Evolutionary conservation across 495 filamentous ascomycete genomes (phyloP).

Genomic region (Thozetella sp.): DNA sequence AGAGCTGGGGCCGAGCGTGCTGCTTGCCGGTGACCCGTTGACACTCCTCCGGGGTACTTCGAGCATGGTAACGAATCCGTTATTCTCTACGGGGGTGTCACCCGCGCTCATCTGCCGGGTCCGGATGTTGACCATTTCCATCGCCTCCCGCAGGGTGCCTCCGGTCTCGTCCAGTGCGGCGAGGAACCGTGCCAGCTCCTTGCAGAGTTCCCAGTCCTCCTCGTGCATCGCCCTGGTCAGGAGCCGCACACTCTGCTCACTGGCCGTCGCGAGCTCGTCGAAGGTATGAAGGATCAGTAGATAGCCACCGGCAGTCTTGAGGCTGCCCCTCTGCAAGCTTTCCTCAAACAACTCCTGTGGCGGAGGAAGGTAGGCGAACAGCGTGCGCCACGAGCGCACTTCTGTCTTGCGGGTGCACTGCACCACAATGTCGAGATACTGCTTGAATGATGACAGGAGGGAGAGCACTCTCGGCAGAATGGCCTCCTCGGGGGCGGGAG

Average conservation of each 20-base stretch:
- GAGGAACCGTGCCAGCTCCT: conserved; percentile 89
- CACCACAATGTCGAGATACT: conserved; percentile 93
- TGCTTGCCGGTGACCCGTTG: conserved; percentile 20
- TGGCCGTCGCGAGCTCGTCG: conserved; percentile 77
- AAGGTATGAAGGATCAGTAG: conserved; percentile 94
- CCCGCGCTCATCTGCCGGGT: conserved; percentile 36
- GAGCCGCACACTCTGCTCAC: conserved; percentile 80
- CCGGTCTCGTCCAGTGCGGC: conserved; percentile 89
- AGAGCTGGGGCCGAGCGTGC: conserved; percentile 5
- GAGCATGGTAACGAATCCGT: conserved; percentile 51
- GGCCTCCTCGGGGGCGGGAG: conserved; percentile 67
- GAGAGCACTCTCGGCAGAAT: conserved; percentile 85
- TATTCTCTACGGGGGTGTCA: conserved; percentile 28
- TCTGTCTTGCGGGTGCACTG: conserved; percentile 99
- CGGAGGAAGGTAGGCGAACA: conserved; percentile 87
- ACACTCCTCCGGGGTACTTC: conserved; percentile 45
- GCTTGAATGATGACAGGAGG: conserved; percentile 84
- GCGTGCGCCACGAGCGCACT: conserved; percentile 88
- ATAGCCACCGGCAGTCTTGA: conserved; percentile 97
- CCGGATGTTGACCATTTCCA: conserved; percentile 68
- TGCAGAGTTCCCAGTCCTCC: conserved; percentile 95
- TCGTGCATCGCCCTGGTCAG: conserved; percentile 80
- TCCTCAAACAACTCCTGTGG: conserved; percentile 92
- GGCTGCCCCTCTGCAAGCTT: conserved; percentile 75
- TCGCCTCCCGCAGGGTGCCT: conserved; percentile 75